Evolutionary conservation across 2,329 filamentous ascomycete genomes (phyloP).

Genomic region (Ascochyta lentis): DNA sequence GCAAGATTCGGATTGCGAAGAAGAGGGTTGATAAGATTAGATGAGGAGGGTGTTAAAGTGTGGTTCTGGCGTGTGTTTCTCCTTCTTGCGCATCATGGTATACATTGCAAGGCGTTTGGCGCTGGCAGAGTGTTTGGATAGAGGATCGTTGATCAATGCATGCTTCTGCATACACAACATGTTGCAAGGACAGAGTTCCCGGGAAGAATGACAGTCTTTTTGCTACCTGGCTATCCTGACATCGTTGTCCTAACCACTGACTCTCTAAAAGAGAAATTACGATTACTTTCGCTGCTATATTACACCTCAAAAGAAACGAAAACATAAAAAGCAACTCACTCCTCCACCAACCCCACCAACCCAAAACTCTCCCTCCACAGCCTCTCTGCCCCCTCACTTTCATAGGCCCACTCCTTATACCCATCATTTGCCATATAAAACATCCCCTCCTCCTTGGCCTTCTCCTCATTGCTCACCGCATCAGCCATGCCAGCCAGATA

Average conservation of each 20-base stretch:
- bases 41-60: slow-evolving; percentile 36
- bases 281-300: too few relatives aligned
- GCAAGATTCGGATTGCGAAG: slow-evolving; percentile 76
- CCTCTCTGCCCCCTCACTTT: slow-evolving; percentile 35
- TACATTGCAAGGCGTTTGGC: not conserved
- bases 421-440: slow-evolving; percentile 21
- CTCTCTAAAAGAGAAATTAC: too few relatives aligned
- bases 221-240: too few relatives aligned
- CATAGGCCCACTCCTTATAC: slow-evolving; percentile 33
- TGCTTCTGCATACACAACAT: too few relatives aligned
- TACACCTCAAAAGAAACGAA: too few relatives aligned
- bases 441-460: slow-evolving; percentile 14
- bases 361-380: slow-evolving; percentile 38
- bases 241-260: too few relatives aligned
- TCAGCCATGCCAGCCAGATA: slow-evolving; percentile 41
- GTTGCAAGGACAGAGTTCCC: too few relatives aligned
- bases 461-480: slow-evolving; percentile 14
- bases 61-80: slow-evolving; percentile 50
- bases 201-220: too few relatives aligned
- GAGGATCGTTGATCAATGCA: not conserved
- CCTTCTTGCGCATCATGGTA: not conserved
- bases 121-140: not conserved
- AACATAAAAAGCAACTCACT: too few relatives aligned
- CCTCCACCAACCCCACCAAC: slow-evolving; percentile 19
- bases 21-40: slow-evolving; percentile 70